Evolutionary conservation across 2,329 filamentous ascomycete species (phyloP).

Genomic region (Fusarium decemcellulare): DNA sequence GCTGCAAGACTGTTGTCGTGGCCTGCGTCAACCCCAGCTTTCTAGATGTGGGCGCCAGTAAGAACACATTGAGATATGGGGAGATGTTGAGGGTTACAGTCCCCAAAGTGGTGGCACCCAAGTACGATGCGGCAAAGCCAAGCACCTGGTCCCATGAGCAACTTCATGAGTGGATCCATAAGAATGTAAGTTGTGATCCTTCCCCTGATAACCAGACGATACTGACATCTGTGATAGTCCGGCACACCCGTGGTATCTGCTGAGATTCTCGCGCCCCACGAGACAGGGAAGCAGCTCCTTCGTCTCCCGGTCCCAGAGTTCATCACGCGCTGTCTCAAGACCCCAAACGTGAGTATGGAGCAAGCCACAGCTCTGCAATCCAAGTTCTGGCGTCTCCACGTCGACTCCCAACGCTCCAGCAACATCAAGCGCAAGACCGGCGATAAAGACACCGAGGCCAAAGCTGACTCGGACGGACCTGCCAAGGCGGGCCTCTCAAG

Average conservation of each 20-base stretch:
- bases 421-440: constrained; percentile 8
- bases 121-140: constrained; percentile 49
- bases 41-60: constrained; percentile 58
- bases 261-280: constrained; percentile 54
- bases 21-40: constrained; percentile 64
- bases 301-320: constrained; percentile 57
- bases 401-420: constrained; percentile 52
- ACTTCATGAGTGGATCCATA: constrained; percentile 56
- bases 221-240: constrained; percentile 49
- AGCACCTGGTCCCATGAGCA: constrained; percentile 57
- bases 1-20: constrained; percentile 60
- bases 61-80: constrained; percentile 65
- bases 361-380: constrained; percentile 58
- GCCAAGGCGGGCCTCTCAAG: constrained; percentile 43
- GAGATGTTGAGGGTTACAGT: constrained; percentile 60
- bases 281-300: constrained; percentile 59
- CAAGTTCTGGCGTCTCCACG: constrained; percentile 60
- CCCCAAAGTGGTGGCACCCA: constrained; percentile 44
- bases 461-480: neutral
- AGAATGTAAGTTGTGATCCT: constrained; percentile 52
- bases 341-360: constrained; percentile 51
- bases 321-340: constrained; percentile 56
- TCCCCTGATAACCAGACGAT: neutral
- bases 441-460: neutral
- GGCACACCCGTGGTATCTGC: constrained; percentile 54